Percentiles rank a stretch among this genome's conserved stretches.
These are phyloP conservation scores for Metschnikowia drakensbergensis DNA, from an alignment of 805 yeast species.

Conservation along the genomic window DNA sequence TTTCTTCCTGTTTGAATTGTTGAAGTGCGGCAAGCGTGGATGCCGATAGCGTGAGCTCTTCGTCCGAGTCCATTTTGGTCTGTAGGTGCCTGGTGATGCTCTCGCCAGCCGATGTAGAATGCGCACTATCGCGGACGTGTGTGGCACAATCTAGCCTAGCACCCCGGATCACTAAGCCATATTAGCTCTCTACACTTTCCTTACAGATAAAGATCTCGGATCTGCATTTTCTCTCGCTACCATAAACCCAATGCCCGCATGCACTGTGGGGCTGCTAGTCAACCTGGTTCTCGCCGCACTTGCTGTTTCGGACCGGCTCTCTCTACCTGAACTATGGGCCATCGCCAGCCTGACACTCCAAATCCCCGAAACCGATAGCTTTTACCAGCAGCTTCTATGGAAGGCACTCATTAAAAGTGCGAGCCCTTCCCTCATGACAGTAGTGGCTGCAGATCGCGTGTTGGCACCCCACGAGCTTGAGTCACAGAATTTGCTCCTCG, in stretches of 20 bases:
- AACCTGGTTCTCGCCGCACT: conserved; percentile 12
- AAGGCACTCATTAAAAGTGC: conserved; percentile 31
- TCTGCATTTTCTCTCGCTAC: neutral
- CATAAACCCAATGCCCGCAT: conserved; percentile 11
- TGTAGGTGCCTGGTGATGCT: neutral
- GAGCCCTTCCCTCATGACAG: conserved; percentile 10
- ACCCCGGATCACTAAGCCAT: neutral
- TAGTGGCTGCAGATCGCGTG: conserved; percentile 9
- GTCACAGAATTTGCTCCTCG: neutral
- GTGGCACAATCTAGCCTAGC: neutral
- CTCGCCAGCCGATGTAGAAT: neutral
- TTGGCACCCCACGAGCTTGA: neutral
- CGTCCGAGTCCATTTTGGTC: conserved; percentile 36
- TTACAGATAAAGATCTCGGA: neutral
- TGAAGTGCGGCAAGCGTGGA: conserved; percentile 53
- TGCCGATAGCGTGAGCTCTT: conserved; percentile 43
- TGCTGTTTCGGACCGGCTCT: conserved; percentile 16
- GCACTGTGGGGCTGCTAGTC: conserved; percentile 17
- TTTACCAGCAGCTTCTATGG: conserved; percentile 40
- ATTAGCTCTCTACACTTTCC: neutral
- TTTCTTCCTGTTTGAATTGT: conserved; percentile 66
- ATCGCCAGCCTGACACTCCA: conserved; percentile 5
- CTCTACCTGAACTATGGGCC: conserved; percentile 14
- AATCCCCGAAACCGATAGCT: conserved; percentile 24
- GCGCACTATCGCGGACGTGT: conserved; percentile 6